Evolutionary conservation across 2,329 filamentous ascomycete genomes (phyloP).

Genomic region (Zasmidium cellare): DNA sequence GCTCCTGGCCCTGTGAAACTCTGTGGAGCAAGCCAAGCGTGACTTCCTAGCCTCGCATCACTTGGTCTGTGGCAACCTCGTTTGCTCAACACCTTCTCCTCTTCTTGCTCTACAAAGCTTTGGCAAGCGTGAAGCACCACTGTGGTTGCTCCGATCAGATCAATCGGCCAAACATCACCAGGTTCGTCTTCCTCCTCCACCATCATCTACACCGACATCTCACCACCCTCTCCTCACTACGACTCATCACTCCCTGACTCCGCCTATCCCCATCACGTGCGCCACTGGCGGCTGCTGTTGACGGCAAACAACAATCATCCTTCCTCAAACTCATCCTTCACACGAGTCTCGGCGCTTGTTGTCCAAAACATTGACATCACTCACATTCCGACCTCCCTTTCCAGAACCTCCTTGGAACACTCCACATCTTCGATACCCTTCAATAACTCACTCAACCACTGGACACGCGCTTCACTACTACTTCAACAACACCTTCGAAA

Average conservation of each 20-base stretch:
- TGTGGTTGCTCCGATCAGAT: not conserved
- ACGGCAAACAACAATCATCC: not conserved
- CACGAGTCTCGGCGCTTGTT: not conserved
- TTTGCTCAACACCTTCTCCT: not conserved
- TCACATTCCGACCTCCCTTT: not conserved
- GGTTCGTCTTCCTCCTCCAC: not conserved
- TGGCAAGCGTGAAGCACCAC: not conserved
- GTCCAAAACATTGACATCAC: slow-evolving; percentile 4
- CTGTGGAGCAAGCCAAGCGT: not conserved
- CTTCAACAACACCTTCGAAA: not conserved
- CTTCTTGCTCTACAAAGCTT: not conserved
- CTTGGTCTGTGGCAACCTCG: not conserved
- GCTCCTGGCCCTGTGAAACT: not conserved
- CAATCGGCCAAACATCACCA: not conserved
- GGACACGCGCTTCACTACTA: not conserved
- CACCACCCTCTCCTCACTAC: not conserved
- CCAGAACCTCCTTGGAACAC: slow-evolving; percentile 1
- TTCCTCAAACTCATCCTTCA: not conserved
- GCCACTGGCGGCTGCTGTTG: not conserved
- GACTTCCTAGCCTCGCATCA: not conserved
- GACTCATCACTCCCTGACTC: not conserved
- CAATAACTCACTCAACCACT: not conserved
- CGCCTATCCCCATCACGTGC: not conserved
- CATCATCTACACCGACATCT: not conserved
- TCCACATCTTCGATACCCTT: not conserved